A percentile compares a stretch with the other conserved stretches of the same genome.
Conservation (phyloP, 2,329 filamentous ascomycete species). For the Nigrospora sphaerica region DNA sequence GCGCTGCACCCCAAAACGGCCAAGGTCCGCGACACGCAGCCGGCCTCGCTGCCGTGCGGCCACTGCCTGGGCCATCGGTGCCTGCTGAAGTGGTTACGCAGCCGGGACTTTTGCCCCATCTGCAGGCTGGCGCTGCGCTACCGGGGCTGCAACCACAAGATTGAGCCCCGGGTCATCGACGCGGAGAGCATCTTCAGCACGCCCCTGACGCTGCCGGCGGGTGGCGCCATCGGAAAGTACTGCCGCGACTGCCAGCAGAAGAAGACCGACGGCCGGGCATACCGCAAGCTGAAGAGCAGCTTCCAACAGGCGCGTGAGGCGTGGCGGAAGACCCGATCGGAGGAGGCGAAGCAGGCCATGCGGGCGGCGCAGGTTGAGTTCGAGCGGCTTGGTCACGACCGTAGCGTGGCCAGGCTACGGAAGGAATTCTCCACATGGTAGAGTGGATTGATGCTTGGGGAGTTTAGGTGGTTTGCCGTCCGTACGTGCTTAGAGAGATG, state of each 20-base stretch:
- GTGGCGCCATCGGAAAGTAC: background rate
- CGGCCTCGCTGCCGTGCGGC: background rate
- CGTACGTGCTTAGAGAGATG: too few relatives aligned
- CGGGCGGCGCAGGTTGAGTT: background rate
- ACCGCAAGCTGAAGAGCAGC: background rate
- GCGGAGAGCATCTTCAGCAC: background rate
- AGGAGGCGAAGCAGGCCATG: background rate
- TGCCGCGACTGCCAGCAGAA: background rate
- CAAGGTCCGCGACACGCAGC: background rate
- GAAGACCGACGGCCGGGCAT: background rate
- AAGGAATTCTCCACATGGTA: background rate
- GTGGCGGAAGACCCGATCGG: background rate
- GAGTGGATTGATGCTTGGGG: too few relatives aligned
- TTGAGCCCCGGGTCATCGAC: background rate
- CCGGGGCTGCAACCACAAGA: background rate
- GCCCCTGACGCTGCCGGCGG: background rate
- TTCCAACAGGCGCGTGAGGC: background rate
- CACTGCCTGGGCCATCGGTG: constrained; percentile 1
- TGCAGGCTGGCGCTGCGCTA: background rate
- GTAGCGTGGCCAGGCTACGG: background rate
- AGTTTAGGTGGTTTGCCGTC: too few relatives aligned
- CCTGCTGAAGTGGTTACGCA: constrained; percentile 1
- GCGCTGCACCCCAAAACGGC: background rate
- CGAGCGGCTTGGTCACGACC: background rate
- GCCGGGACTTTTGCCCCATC: background rate